phyloP scores from a whole-genome alignment of 257 asterid species.

The Forsythia suspensa region DNA sequence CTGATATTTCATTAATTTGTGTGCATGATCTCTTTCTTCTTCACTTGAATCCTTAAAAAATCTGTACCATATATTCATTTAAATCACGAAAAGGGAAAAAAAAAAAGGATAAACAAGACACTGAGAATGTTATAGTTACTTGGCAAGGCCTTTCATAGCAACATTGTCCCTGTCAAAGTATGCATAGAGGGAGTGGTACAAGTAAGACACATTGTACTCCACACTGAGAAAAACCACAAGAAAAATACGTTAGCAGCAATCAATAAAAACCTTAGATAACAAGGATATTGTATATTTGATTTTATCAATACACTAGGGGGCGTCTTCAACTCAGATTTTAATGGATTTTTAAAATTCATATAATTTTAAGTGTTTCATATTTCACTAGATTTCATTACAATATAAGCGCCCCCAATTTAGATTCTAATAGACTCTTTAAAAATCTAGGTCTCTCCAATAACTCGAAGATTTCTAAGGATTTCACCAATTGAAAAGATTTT shows the following conservation, averaged over 20 bases:
- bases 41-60: slow-evolving; percentile 77
- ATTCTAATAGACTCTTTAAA: no score
- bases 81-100: neutral
- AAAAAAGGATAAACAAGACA: neutral
- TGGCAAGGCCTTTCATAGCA: slow-evolving; percentile 86
- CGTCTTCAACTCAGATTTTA: no score
- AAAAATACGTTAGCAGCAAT: neutral
- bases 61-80: slow-evolving; percentile 34
- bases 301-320: no score
- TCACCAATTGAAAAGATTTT: no score
- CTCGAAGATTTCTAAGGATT: no score
- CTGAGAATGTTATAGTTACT: slow-evolving; percentile 37
- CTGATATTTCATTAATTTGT: slow-evolving; percentile 85
- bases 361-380: no score
- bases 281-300: neutral
- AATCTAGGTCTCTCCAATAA: no score
- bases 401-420: no score
- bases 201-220: slow-evolving; percentile 76
- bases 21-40: slow-evolving; percentile 89
- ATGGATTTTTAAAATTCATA: no score
- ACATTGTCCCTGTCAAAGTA: slow-evolving; percentile 88
- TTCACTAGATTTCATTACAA: no score
- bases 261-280: neutral
- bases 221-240: slow-evolving; percentile 48
- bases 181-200: slow-evolving; percentile 69